phyloP scores from a whole-genome alignment of 805 yeast genomes.

The Kuraishia capsulata region DNA sequence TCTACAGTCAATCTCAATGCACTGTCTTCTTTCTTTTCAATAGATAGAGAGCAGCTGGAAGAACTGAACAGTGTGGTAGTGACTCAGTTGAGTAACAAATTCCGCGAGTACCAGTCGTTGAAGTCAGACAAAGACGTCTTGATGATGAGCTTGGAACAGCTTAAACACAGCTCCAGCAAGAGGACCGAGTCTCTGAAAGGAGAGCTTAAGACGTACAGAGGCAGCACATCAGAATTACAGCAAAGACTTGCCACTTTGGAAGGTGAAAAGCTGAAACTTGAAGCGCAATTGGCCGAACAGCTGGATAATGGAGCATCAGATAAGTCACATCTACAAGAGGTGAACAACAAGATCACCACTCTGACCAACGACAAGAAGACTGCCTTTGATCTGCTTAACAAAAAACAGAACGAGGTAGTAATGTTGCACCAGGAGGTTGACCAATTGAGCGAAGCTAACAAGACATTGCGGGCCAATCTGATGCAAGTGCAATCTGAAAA shows the following conservation, averaged over 20 bases:
- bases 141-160: constrained; percentile 31
- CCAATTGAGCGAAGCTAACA: constrained; percentile 28
- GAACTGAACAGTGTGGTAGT: constrained; percentile 14
- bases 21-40: constrained; percentile 19
- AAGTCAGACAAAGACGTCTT: constrained; percentile 26
- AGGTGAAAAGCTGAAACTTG: constrained; percentile 9
- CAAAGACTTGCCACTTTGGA: constrained; percentile 12
- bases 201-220: constrained; percentile 16
- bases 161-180: constrained; percentile 22
- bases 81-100: constrained; percentile 17
- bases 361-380: constrained; percentile 18
- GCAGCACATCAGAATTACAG: constrained; percentile 13
- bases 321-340: constrained; percentile 4
- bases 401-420: constrained; percentile 25
- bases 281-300: constrained; percentile 12
- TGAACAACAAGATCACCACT: constrained; percentile 3
- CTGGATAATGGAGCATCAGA: constrained; percentile 10
- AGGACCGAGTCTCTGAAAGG: constrained; percentile 21
- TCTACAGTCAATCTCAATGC: neutral
- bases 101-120: constrained; percentile 24
- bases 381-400: constrained; percentile 23
- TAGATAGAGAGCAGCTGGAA: constrained; percentile 15
- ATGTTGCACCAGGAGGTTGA: constrained; percentile 30
- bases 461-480: constrained; percentile 31
- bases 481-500: constrained; percentile 18